phyloP scores from a whole-genome alignment of 306 rosid genomes.

The Crotalaria pallida region DNA sequence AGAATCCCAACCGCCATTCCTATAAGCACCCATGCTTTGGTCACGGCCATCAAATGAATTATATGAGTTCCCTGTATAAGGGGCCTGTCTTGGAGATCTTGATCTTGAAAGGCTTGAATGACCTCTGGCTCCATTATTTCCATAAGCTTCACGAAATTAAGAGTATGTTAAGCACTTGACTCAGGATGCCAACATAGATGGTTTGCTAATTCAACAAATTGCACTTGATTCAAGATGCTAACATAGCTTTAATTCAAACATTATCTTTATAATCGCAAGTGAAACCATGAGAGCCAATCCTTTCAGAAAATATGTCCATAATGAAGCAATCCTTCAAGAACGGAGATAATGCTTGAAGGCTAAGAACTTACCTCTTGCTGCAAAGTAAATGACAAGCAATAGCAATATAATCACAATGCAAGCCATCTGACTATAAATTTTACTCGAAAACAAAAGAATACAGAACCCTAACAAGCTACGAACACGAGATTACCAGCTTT shows the following conservation, averaged over 20 bases:
- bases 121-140: slow-evolving; percentile 79
- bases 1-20: slow-evolving; percentile 75
- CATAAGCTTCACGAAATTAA: slow-evolving; percentile 97
- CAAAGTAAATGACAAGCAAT: slow-evolving; percentile 69
- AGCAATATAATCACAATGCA: slow-evolving; percentile 42
- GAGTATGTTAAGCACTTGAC: slow-evolving; percentile 67
- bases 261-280: slow-evolving; percentile 57
- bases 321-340: slow-evolving; percentile 67
- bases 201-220: slow-evolving; percentile 65
- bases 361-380: slow-evolving; percentile 98
- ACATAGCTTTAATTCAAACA: slow-evolving; percentile 65
- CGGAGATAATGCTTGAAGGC: slow-evolving; percentile 69
- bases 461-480: slow-evolving; percentile 54
- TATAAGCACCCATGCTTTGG: slow-evolving; percentile 54
- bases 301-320: slow-evolving; percentile 52
- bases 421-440: slow-evolving; percentile 2
- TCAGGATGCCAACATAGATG: slow-evolving; percentile 64
- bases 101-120: slow-evolving; percentile 87
- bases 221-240: slow-evolving; percentile 67
- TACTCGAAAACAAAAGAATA: slow-evolving; percentile 23
- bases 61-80: slow-evolving; percentile 58
- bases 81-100: slow-evolving; percentile 75
- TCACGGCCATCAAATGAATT: slow-evolving; percentile 64
- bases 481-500: slow-evolving; percentile 68
- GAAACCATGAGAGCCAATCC: slow-evolving; percentile 71